Percentiles rank a stretch among this genome's conserved stretches.
These are phyloP conservation scores for Kluyveromyces marxianus DNA, from an alignment of 1,139 yeast species.

Conservation along the genomic window DNA sequence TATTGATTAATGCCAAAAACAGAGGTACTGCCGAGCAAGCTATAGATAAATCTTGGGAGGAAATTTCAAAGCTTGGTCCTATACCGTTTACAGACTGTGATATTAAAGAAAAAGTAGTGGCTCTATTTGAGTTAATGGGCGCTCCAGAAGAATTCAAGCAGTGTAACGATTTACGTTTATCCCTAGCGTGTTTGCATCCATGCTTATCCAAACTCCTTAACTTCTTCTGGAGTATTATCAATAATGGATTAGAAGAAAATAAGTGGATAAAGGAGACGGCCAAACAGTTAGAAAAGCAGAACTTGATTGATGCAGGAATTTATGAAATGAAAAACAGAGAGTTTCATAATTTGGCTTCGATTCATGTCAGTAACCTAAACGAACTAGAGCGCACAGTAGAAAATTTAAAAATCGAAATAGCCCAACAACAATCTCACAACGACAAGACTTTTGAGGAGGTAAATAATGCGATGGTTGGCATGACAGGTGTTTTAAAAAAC, in stretches of 20 bases:
- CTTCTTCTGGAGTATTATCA: slow-evolving; percentile 1
- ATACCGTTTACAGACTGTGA: slow-evolving; percentile 1
- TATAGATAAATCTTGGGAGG: neutral
- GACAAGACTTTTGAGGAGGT: neutral
- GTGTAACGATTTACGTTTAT: slow-evolving; percentile 3
- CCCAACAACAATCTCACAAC: neutral
- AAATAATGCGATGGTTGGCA: slow-evolving; percentile 2
- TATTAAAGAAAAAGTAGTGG: slow-evolving; percentile 1
- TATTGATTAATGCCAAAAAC: neutral
- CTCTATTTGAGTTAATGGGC: slow-evolving; percentile 1
- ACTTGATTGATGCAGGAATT: neutral
- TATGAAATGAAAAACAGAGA: neutral
- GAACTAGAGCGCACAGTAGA: neutral
- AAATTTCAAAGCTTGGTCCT: neutral
- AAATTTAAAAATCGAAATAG: neutral
- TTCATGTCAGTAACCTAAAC: neutral
- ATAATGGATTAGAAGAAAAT: slow-evolving; percentile 1
- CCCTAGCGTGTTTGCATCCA: neutral
- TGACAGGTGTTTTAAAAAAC: slow-evolving; percentile 2
- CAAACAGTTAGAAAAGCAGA: neutral
- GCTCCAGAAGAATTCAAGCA: slow-evolving; percentile 3
- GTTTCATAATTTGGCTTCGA: neutral
- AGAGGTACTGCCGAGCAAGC: no score
- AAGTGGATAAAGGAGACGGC: neutral
- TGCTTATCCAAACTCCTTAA: slow-evolving; percentile 2